Base-by-base conservation (phyloP, 306 rosid species). In the Vigna hirtella region DNA sequence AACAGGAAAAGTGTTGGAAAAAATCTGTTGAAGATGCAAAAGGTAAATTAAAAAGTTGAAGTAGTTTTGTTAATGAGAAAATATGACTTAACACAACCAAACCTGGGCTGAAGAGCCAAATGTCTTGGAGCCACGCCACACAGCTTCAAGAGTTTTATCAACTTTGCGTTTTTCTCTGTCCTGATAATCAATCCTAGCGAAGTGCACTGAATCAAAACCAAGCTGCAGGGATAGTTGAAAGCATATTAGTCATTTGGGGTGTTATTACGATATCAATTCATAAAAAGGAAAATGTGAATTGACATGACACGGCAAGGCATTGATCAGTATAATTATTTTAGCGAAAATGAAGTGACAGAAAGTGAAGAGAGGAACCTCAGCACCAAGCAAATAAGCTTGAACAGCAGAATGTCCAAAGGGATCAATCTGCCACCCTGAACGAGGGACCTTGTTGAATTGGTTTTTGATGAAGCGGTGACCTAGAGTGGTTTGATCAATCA, bases 351-450 rank as follows among this genome's bases (percentile, higher is more conserved):
- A 56, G 32, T 22, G 34, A 20, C 14, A 56, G 28, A 20, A 56
- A 56, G 32, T 56, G 32, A 56, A 56, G 15, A 56, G 62, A 12
- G n/a, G 4, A 58, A 58, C 38, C 65, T 58, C 17, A 58, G 65
- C 65, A 26, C 38, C 65, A 0, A 58, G 38, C 65, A 58, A 58
- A 36, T 58, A 58, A 26, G 65, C 65, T 26, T 58, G 65, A 5
- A 58, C 65, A 58, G 65, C 65, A 58, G 65, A 58, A 36, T 58
- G 65, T 24, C 38, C 65, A 58, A 58, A 58, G n/a, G 65, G 17
- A 58, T 26, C 65, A 58, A 58, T 58, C 65, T 58, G 65, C 65
- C 65, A 58, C 38, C 65, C 65, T 58, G 65, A 17, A 11, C 65
- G 38, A 58, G 65, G 48, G 48, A 10, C 4, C 48, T 9, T 43